Evolutionary conservation across 495 filamentous ascomycete genomes (phyloP).

Genomic region (Talaromyces trachyspermus): DNA sequence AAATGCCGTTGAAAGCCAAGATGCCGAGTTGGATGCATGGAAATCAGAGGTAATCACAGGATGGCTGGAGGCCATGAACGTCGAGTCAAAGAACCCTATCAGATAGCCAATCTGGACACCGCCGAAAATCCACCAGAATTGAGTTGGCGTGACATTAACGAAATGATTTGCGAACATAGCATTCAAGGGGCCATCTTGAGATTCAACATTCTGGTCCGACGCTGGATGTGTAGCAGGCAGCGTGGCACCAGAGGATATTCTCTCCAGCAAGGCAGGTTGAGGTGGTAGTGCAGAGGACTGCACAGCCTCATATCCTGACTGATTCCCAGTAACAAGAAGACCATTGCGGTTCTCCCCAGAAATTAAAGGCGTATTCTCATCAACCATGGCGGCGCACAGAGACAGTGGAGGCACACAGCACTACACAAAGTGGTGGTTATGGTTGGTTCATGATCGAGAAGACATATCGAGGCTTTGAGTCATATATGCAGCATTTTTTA

Average conservation of each 20-base stretch:
- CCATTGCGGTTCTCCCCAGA: slow-evolving; percentile 4
- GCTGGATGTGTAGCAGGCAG: slow-evolving; percentile 11
- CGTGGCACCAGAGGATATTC: slow-evolving; percentile 12
- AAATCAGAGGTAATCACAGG: slow-evolving; percentile 79
- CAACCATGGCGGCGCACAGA: too few relatives aligned
- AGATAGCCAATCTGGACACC: slow-evolving; percentile 41
- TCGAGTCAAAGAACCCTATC: slow-evolving; percentile 62
- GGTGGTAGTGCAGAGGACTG: neutral
- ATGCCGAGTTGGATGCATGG: slow-evolving; percentile 63
- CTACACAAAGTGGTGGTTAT: too few relatives aligned
- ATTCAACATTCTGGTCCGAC: slow-evolving; percentile 8
- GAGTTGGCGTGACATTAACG: slow-evolving; percentile 35
- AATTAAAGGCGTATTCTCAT: slow-evolving; percentile 24
- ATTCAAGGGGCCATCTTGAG: slow-evolving; percentile 11
- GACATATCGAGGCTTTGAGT: too few relatives aligned
- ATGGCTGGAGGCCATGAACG: slow-evolving; percentile 75
- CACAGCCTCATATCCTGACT: too few relatives aligned
- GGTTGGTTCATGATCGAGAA: too few relatives aligned
- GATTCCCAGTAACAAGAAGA: slow-evolving; percentile 9
- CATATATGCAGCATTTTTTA: too few relatives aligned
- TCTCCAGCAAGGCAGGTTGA: slow-evolving; percentile 22
- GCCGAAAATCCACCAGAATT: slow-evolving; percentile 48
- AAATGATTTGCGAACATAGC: slow-evolving; percentile 28
- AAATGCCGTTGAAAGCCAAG: slow-evolving; percentile 76
- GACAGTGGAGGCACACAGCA: too few relatives aligned